phyloP scores from a whole-genome alignment of 2,329 filamentous ascomycete species.

The Aspergillus fructus region DNA sequence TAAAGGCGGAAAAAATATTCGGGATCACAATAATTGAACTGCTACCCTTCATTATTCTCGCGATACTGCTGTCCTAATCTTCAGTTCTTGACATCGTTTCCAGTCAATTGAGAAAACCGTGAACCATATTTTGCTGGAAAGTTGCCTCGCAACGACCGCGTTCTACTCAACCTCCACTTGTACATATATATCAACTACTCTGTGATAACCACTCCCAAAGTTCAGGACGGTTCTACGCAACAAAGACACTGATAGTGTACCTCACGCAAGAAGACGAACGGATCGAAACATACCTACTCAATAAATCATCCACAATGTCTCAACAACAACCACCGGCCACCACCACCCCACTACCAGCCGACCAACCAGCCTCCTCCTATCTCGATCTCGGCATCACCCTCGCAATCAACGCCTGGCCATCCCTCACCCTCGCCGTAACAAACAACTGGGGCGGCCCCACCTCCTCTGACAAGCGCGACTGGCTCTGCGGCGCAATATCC shows the following conservation, averaged over 20 bases:
- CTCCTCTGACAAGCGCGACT: slow-evolving; percentile 85
- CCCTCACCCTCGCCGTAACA: slow-evolving; percentile 81
- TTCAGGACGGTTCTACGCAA: neutral
- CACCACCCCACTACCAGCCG: neutral
- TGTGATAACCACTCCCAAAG: neutral
- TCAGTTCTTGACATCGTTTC: neutral
- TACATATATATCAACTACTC: neutral
- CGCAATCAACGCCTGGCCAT: slow-evolving; percentile 81
- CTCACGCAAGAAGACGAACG: neutral
- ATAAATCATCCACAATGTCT: slow-evolving; percentile 21
- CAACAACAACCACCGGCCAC: slow-evolving; percentile 17
- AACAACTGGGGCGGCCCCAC: slow-evolving; percentile 86
- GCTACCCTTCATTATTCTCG: neutral
- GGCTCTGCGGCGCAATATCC: slow-evolving; percentile 85
- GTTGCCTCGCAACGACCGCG: too few relatives aligned
- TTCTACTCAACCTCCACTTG: neutral
- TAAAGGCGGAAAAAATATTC: slow-evolving; percentile 8
- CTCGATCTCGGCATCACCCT: slow-evolving; percentile 89
- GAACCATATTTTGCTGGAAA: neutral
- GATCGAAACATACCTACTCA: neutral
- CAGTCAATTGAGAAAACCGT: neutral
- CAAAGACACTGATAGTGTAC: neutral
- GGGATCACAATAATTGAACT: neutral
- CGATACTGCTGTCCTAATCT: neutral
- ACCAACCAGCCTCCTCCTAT: slow-evolving; percentile 57